Conservation (phyloP, 441 rosid genomes). For the Brassica balearica region DNA sequence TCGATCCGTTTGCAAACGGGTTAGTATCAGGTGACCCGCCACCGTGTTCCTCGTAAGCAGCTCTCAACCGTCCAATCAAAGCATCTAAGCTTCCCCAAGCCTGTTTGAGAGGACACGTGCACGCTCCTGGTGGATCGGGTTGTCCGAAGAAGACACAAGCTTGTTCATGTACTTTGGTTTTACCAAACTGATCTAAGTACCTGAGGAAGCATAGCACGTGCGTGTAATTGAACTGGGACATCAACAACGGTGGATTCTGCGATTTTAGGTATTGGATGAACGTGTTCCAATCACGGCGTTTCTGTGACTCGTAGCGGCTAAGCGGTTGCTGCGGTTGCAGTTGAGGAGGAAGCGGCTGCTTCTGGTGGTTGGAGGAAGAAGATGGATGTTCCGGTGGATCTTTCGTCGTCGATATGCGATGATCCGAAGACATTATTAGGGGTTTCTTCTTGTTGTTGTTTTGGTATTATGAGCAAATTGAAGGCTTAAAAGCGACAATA, state of each 20-base stretch:
- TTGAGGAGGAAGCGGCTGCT: constrained; percentile 26
- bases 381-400: constrained; percentile 52
- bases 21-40: constrained; percentile 69
- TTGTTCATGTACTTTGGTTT: constrained; percentile 80
- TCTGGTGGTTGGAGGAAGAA: constrained; percentile 48
- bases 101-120: constrained; percentile 69
- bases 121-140: constrained; percentile 72
- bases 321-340: constrained; percentile 55
- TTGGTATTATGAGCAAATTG: constrained; percentile 29
- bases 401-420: constrained; percentile 39
- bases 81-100: constrained; percentile 83
- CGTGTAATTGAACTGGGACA: constrained; percentile 59
- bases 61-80: constrained; percentile 69
- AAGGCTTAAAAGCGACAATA: constrained; percentile 33
- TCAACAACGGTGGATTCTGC: constrained; percentile 60
- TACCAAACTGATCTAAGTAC: constrained; percentile 83
- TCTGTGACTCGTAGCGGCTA: constrained; percentile 74
- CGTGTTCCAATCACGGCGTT: constrained; percentile 77
- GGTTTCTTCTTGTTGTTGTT: constrained; percentile 14
- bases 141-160: constrained; percentile 72
- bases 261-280: constrained; percentile 68
- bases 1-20: constrained; percentile 71
- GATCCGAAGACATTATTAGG: constrained; percentile 39
- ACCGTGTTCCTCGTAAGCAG: constrained; percentile 74
- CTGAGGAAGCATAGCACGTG: constrained; percentile 68